Evolutionary conservation across 768 basidiomycete genomes (phyloP).

Genomic region (Termitomyces sp.): DNA sequence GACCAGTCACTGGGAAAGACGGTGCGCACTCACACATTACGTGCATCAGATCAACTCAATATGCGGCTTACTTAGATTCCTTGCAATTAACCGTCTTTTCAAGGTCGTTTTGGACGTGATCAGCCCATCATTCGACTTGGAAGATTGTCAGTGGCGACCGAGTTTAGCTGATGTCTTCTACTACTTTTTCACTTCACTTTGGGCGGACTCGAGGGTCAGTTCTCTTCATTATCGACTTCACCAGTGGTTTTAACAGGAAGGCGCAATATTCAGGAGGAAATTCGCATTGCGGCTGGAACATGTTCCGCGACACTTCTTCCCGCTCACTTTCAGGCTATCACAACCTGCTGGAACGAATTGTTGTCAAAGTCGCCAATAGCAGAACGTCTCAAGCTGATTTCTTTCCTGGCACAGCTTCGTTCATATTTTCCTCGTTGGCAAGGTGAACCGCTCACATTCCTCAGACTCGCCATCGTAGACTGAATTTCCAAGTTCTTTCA

Average conservation of each 20-base stretch:
- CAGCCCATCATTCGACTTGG: conserved; percentile 56
- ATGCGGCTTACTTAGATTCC: conserved; percentile 35
- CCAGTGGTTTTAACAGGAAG: neutral
- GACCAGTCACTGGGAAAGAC: conserved; percentile 40
- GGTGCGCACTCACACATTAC: conserved; percentile 34
- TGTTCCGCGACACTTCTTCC: conserved; percentile 61
- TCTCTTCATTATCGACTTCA: neutral
- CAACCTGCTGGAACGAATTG: conserved; percentile 65
- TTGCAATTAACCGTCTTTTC: conserved; percentile 54
- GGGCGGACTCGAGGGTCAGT: conserved; percentile 60
- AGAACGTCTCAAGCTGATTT: conserved; percentile 55
- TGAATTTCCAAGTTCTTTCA: conserved; percentile 46
- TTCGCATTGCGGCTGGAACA: conserved; percentile 55
- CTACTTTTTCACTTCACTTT: conserved; percentile 57
- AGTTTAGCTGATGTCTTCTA: conserved; percentile 58
- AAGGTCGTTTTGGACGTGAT: conserved; percentile 65
- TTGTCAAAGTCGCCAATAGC: conserved; percentile 50
- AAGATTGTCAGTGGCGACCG: conserved; percentile 67
- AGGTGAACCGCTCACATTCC: conserved; percentile 34
- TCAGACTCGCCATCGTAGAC: neutral
- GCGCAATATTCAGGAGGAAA: conserved; percentile 54
- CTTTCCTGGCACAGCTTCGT: conserved; percentile 66
- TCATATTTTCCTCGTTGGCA: conserved; percentile 67
- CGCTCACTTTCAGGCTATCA: conserved; percentile 62
- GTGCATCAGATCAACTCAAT: neutral